Base-by-base conservation (phyloP, 176 grass and related monocot genomes). In the Musa schizocarpa region DNA sequence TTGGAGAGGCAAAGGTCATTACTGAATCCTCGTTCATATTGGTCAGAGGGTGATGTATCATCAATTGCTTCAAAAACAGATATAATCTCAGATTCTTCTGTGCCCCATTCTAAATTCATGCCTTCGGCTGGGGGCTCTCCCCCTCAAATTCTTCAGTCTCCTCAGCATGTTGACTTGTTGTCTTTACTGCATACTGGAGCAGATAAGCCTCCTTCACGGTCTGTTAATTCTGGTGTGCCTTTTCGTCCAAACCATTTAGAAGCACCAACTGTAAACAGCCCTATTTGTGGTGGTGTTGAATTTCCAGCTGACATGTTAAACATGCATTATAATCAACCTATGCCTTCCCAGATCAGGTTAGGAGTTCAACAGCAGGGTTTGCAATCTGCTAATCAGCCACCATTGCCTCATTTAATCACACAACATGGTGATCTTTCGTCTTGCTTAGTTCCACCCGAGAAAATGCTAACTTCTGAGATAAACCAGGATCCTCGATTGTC, bases 401-500 rank as follows among this genome's bases (percentile, higher is more conserved):
- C 77, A 71, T 77, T 88, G 51, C 3, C 55, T 85, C 79, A 85
- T 85, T 87, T 93, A 68, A 50, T 27, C n/a, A 1, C 52, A 8
- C 80, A 76, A 59, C 20, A 53, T 59, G 8, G 20, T 80, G 78
- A 54, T 65, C 43, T 53, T 80, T n/a, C 76, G 68, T 73, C 78
- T 54, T 54, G 66, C 54, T 64, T 73, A 16, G 2, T 76, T 76
- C 82, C 79, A 79, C 82, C 82, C 62, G 90, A 93, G 52, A 89
- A 89, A 63, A 75, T 92, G 72, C 73, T 82, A 56, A 43, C 59
- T 52, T 69, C 77, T 49, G 96, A 99, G 73, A 79, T 89, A 52
- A 80, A 91, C 74, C 91, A 99, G 76, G 96, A 99, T 79, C 91
- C 91, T 73, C 91, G 91, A 19, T 75, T 95, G 23, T 73, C 88